Percentiles rank a stretch among this genome's conserved stretches.
These are phyloP conservation scores for Acanthamoeba sp. DNA, from an alignment of 208 protist species.

Conservation along the genomic window DNA sequence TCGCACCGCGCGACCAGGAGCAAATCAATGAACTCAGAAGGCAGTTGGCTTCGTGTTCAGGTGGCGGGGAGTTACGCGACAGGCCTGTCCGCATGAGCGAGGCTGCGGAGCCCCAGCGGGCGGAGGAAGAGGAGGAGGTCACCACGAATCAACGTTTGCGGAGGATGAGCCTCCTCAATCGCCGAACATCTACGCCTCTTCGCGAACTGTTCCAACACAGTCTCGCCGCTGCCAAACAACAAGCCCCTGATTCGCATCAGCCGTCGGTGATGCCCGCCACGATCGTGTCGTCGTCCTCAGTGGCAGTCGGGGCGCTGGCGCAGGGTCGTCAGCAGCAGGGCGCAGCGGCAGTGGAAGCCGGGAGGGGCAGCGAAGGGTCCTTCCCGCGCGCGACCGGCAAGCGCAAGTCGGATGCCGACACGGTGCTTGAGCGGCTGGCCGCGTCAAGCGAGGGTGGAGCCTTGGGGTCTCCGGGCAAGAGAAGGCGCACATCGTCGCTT, in stretches of 20 bases:
- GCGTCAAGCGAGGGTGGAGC: not conserved
- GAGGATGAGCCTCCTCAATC: conserved; percentile 23
- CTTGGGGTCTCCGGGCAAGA: conserved; percentile 27
- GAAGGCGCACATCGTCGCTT: conserved; percentile 32
- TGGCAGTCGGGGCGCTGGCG: too few relatives aligned
- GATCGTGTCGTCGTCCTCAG: too few relatives aligned
- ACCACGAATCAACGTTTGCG: not conserved
- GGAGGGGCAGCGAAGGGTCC: not conserved
- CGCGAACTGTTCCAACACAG: conserved; percentile 65
- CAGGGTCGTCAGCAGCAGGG: too few relatives aligned
- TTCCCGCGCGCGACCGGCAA: not conserved
- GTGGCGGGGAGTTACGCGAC: not conserved
- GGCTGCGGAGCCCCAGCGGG: not conserved
- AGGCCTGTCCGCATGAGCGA: not conserved
- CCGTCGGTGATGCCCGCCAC: too few relatives aligned
- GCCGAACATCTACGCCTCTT: conserved; percentile 3
- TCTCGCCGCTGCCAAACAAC: not conserved
- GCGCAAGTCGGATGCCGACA: conserved; percentile 61
- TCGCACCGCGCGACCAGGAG: not conserved
- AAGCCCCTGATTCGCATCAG: too few relatives aligned
- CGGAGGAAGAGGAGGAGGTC: not conserved
- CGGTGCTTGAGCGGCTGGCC: conserved; percentile 5
- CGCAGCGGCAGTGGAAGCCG: not conserved
- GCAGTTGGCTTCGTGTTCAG: not conserved
- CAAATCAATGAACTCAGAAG: not conserved